Evolutionary conservation across 306 rosid species (phyloP), one percentile per base, ranked within the genome.

Genomic region (Leucaena leucocephala): DNA sequence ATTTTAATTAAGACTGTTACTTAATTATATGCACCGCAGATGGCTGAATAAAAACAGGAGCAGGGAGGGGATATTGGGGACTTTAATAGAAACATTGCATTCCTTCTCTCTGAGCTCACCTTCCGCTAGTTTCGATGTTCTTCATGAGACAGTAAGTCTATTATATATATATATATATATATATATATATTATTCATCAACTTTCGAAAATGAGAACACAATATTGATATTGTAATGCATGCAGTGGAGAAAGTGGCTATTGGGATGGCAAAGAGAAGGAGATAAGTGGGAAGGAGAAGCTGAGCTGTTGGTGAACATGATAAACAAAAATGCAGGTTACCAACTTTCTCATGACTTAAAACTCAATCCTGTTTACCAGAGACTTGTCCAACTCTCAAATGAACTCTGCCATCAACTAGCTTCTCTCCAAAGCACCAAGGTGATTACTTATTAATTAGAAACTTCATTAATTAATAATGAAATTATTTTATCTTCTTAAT

Each of bases 181-280:
- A 27, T 27, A 27, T 27, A 27, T 27, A 27, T 27, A 27, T 50
- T n/a, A 54, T 54, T 54, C 33, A n/a, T 54, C 7, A 52, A 52
- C 8, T 52, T 52, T 52, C 17, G 7, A 27, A 27, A 27, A 49
- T 49, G 7, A 17, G 40, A 54, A 19, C 14, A 6, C n/a, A 36
- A 2, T 33, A 2, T 22, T 43, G 61, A 9, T 4, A n/a, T 6
- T 19, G 6, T 59, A 27, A 27, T 27, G 27, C 27, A 0, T 48
- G 10, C 39, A 90, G 95, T 90, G 95, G 95, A 80, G 65, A 21
- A 82, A 85, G 21, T 90, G 92, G 92, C 42, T 88, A 36, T 16
- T 82, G 22, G 84, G 80, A 66, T 90, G 95, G 92, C 79, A 85
- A 72, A 85, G 71, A 7, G 85, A 83, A 68, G 92, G 88, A 34